Base-by-base conservation (phyloP, 305 asterid genomes). In the Ajuga reptans region DNA sequence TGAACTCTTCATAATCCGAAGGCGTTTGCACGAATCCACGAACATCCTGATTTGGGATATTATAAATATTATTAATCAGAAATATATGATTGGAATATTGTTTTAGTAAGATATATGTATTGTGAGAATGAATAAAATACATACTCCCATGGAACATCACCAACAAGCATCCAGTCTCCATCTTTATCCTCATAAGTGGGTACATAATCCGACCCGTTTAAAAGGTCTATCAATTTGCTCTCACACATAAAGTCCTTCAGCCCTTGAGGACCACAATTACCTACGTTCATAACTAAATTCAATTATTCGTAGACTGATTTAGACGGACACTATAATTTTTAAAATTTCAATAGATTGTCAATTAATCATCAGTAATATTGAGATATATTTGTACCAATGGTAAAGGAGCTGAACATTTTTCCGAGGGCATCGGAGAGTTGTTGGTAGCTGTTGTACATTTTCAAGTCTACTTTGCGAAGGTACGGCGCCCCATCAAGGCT, bases 351-450 rank as follows among this genome's bases (percentile, higher is more conserved):
- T n/a, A n/a, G n/a, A n/a, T n/a, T n/a, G n/a, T n/a, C n/a, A n/a
- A n/a, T n/a, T n/a, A n/a, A n/a, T n/a, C n/a, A n/a, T n/a, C n/a
- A n/a, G n/a, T n/a, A n/a, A n/a, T n/a, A n/a, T n/a, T n/a, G n/a
- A n/a, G n/a, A n/a, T n/a, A n/a, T n/a, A n/a, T n/a, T n/a, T n/a
- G n/a, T n/a, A 78, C 82, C 82, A 37, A 78, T 78, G 21, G 79
- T 70, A 47, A 75, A 78, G 43, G 82, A 78, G 74, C 68, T 70
- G 79, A 78, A 74, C 82, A 78, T 78, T 46, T 78, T 78, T 18
- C 72, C 79, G 1, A 78, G 63, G 66, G 82, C 75, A 21, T 74
- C 77, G 12, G 79, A 74, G 2, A 78, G 82, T 59, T 74, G 74
- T 54, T 78, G 74, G 64, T 78, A 78, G 75, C 82, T 78, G 36